phyloP scores from a whole-genome alignment of 78 protist genomes.

The Guillardia theta region DNA sequence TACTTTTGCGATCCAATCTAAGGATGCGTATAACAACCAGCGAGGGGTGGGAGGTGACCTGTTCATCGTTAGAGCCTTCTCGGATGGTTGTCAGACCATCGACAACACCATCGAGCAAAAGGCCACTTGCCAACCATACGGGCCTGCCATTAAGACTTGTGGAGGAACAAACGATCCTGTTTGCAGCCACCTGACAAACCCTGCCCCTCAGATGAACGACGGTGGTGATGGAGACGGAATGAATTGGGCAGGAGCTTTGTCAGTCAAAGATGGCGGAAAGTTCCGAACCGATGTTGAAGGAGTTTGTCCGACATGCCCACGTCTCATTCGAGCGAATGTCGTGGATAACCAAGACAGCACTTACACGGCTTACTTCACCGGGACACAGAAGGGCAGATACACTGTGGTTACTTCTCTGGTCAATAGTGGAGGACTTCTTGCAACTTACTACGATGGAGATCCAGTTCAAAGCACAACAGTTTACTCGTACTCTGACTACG shows the following conservation, averaged over 20 bases:
- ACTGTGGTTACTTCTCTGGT: conserved; percentile 29
- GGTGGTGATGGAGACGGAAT: background rate
- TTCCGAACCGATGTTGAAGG: background rate
- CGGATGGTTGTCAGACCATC: background rate
- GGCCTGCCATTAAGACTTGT: background rate
- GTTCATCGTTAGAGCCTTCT: conserved; percentile 12
- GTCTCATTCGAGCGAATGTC: background rate
- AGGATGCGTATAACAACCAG: conserved; percentile 20
- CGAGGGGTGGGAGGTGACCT: conserved; percentile 40
- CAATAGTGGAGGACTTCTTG: background rate
- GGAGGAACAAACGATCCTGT: background rate
- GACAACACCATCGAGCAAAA: background rate
- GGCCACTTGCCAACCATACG: background rate
- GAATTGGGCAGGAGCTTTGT: background rate
- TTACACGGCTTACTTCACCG: conserved; percentile 37
- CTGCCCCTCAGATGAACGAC: background rate
- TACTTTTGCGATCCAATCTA: conserved; percentile 33
- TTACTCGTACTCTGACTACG: background rate
- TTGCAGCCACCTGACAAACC: background rate
- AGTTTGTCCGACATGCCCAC: background rate
- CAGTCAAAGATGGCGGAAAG: background rate
- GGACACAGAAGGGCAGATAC: conserved; percentile 5
- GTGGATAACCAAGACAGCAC: conserved; percentile 31
- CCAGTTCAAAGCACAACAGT: background rate
- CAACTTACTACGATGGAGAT: conserved; percentile 7